A percentile compares a stretch with the other conserved stretches of the same genome.
Evolutionary conservation across 192 early-diverging fungal genomes (phyloP).

Genomic region (Podochytrium sp.): DNA sequence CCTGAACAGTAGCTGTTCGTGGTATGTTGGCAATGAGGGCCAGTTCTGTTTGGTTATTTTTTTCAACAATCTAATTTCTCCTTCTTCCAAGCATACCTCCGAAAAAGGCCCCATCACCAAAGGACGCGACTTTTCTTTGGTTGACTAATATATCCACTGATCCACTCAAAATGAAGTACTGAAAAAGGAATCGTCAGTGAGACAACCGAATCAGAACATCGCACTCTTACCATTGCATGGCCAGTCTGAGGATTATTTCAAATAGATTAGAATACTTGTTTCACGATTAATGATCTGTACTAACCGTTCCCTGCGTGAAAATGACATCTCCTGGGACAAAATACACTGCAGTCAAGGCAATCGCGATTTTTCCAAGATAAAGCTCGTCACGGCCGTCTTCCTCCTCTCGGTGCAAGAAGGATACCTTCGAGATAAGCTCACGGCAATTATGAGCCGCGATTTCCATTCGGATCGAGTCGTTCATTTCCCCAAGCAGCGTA

Average conservation of each 20-base stretch:
- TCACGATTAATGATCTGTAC: no score
- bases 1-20: conserved; percentile 25
- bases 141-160: conserved; percentile 44
- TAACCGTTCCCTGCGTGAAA: conserved; percentile 33
- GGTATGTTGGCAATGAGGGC: conserved; percentile 35
- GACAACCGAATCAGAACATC: background rate
- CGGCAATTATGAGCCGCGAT: conserved; percentile 38
- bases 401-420: conserved; percentile 29
- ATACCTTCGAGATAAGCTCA: conserved; percentile 37
- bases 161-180: conserved; percentile 51
- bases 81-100: conserved; percentile 25
- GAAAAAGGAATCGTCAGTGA: background rate
- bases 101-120: conserved; percentile 45
- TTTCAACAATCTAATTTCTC: background rate
- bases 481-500: conserved; percentile 33
- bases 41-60: conserved; percentile 9
- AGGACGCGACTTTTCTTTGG: conserved; percentile 28
- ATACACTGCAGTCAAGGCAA: conserved; percentile 21
- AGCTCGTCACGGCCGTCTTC: conserved; percentile 38
- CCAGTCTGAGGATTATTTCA: conserved; percentile 14
- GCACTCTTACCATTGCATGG: conserved; percentile 26
- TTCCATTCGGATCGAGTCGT: conserved; percentile 36
- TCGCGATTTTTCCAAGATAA: conserved; percentile 32
- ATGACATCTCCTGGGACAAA: conserved; percentile 41
- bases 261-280: background rate